These are phyloP conservation scores for Apostasia ramifera DNA, from an alignment of 106 monocot genomes.

Conservation along the genomic window DNA sequence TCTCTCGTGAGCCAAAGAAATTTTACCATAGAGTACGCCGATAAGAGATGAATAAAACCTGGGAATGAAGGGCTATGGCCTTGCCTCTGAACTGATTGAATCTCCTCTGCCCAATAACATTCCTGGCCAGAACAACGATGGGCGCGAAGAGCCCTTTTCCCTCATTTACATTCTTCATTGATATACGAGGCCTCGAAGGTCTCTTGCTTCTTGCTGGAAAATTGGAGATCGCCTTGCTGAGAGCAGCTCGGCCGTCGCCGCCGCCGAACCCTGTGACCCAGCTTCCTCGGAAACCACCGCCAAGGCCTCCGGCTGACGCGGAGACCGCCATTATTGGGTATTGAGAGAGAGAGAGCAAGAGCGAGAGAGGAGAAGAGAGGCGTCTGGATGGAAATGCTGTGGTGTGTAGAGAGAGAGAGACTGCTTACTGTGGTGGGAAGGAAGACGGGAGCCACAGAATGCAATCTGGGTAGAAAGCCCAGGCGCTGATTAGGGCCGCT, in stretches of 20 bases:
- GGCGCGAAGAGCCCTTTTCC: slow-evolving; percentile 89
- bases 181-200: slow-evolving; percentile 27
- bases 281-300: slow-evolving; percentile 7
- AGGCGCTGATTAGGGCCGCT: no score
- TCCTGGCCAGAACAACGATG: slow-evolving; percentile 52
- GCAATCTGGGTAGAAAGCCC: no score
- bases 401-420: no score
- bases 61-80: slow-evolving; percentile 91
- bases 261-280: not conserved
- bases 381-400: no score
- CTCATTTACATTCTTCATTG: slow-evolving; percentile 78
- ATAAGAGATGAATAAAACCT: slow-evolving; percentile 22
- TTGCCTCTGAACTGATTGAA: slow-evolving; percentile 95
- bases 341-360: no score
- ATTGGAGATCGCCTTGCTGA: not conserved
- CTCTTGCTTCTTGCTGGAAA: slow-evolving; percentile 6
- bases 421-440: no score
- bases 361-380: no score
- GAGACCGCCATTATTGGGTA: not conserved
- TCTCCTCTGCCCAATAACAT: slow-evolving; percentile 64
- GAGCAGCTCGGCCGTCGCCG: not conserved
- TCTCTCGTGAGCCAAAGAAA: not conserved
- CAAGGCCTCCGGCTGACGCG: slow-evolving; percentile 10
- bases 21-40: not conserved
- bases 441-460: no score